Base-by-base conservation (phyloP, 345 rosid species). In the Dipteronia dyeriana region DNA sequence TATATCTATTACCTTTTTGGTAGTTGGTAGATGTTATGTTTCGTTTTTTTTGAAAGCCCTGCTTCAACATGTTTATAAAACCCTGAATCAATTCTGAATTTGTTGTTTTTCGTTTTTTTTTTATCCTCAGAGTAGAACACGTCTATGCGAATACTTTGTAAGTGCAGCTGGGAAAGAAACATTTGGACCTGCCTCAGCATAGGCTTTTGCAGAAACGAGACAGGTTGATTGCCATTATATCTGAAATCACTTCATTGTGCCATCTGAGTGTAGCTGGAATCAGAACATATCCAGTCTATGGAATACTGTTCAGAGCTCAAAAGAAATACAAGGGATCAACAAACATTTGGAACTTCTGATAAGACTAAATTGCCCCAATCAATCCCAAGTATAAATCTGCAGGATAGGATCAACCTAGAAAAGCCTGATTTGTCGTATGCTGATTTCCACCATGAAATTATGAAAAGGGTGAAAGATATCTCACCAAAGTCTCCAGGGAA, bases 401-500 rank as follows among this genome's bases (percentile, higher is more conserved):
- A 74, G 34, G 90, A 83, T 65, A 82, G 81, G 78, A 81, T 86
- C 62, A 82, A 79, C 70, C 84, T 60, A 59, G 88, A 84, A 73
- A 87, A 80, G 76, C 81, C 89, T 13, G 79, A 80, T 1, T 77
- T 88, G 7, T 80, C 88, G 31, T 80, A 83, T 71, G 84, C 88
- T 22, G 91, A 88, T 79, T 81, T 86, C 34, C 85, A 84, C 79
- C 82, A 75, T 47, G 86, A 91, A 79, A 85, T 86, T 29, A 83
- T 77, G 3, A 82, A 84, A 71, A 84, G 81, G 79, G 78, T 67
- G 41, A 85, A 82, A 69, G 88, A 84, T 39, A 70, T 76, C 4
- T 79, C 83, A 56, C 85, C 90, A 5, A 76, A 76, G 71, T 74
- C 84, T 47, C 79, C 76, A 31, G 34, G 74, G 75, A 81, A 78